These are phyloP conservation scores for Cercospora citrullina DNA, from an alignment of 2,329 filamentous ascomycete species.

Conservation along the genomic window DNA sequence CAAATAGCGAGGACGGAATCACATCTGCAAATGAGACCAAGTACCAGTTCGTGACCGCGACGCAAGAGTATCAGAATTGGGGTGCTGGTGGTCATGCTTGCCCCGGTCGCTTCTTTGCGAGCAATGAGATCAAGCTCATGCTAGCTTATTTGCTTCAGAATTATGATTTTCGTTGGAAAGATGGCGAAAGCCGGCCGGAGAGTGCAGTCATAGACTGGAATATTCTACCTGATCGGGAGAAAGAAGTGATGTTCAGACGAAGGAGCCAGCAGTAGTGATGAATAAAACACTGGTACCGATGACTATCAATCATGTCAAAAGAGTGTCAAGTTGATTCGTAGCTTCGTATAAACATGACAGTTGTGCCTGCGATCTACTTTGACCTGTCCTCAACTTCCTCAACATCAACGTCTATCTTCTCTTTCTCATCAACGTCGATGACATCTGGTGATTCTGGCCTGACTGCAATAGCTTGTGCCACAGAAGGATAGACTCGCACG, in stretches of 20 bases:
- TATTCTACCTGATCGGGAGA: slow-evolving; percentile 14
- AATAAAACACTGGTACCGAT: not conserved
- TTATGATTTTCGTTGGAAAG: slow-evolving; percentile 33
- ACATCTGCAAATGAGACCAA: slow-evolving; percentile 8
- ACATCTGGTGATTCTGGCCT: slow-evolving; percentile 7
- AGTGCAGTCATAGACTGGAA: slow-evolving; percentile 19
- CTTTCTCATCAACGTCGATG: slow-evolving; percentile 19
- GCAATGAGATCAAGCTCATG: slow-evolving; percentile 35
- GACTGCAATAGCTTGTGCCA: slow-evolving; percentile 13
- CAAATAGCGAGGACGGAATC: not conserved
- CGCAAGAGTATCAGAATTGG: slow-evolving; percentile 27
- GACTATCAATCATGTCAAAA: not conserved
- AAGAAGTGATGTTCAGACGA: slow-evolving; percentile 16
- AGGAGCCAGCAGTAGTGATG: not conserved
- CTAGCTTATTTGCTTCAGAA: slow-evolving; percentile 32
- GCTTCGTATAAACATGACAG: no score
- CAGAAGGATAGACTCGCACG: slow-evolving; percentile 11
- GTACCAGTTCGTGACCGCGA: slow-evolving; percentile 20
- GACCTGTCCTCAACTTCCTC: slow-evolving; percentile 19
- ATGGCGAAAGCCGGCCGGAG: slow-evolving; percentile 15
- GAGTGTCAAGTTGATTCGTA: not conserved
- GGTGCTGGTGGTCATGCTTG: slow-evolving; percentile 35
- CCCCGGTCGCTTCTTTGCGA: slow-evolving; percentile 37
- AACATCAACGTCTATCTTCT: slow-evolving; percentile 14
- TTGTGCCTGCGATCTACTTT: not conserved